phyloP scores from a whole-genome alignment of 1,284 basidiomycete species.

The Inonotus hispidus region DNA sequence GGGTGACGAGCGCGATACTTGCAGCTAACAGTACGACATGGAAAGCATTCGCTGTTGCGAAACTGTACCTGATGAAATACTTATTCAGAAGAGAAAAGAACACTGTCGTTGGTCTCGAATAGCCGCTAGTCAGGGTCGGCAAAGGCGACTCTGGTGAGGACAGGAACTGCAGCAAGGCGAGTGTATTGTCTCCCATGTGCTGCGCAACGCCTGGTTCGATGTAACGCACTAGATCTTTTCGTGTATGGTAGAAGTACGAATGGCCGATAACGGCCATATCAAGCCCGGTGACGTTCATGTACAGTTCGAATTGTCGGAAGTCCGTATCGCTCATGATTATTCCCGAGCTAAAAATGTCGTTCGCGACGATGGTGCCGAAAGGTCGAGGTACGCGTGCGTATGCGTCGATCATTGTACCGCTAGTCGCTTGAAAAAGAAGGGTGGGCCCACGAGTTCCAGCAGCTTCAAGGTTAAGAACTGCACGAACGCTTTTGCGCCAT shows the following conservation, averaged over 20 bases:
- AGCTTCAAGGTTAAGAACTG: conserved; percentile 91
- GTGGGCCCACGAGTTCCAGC: conserved; percentile 88
- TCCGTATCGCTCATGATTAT: conserved; percentile 91
- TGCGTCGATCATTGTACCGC: conserved; percentile 89
- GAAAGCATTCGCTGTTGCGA: conserved; percentile 62
- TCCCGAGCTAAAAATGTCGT: conserved; percentile 92
- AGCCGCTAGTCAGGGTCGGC: conserved; percentile 50
- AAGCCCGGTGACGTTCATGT: conserved; percentile 81
- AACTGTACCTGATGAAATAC: conserved; percentile 69
- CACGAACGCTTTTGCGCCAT: conserved; percentile 69
- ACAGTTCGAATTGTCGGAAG: conserved; percentile 91
- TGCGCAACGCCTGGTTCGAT: conserved; percentile 77
- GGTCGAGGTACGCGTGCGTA: conserved; percentile 87
- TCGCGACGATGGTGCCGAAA: conserved; percentile 87
- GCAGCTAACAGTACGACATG: conserved; percentile 52
- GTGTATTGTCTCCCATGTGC: conserved; percentile 91
- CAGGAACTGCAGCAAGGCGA: conserved; percentile 81
- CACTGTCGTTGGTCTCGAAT: conserved; percentile 58
- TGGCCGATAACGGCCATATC: conserved; percentile 95
- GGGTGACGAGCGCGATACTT: conserved; percentile 41
- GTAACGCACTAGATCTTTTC: conserved; percentile 79
- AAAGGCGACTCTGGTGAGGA: conserved; percentile 63
- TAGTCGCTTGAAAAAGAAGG: conserved; percentile 94
- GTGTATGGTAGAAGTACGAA: conserved; percentile 91
- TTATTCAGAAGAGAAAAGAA: conserved; percentile 73